Evolutionary conservation across 176 grass and related monocot genomes (phyloP), one percentile per base, ranked within the genome.

Genomic region (Paspalum notatum): DNA sequence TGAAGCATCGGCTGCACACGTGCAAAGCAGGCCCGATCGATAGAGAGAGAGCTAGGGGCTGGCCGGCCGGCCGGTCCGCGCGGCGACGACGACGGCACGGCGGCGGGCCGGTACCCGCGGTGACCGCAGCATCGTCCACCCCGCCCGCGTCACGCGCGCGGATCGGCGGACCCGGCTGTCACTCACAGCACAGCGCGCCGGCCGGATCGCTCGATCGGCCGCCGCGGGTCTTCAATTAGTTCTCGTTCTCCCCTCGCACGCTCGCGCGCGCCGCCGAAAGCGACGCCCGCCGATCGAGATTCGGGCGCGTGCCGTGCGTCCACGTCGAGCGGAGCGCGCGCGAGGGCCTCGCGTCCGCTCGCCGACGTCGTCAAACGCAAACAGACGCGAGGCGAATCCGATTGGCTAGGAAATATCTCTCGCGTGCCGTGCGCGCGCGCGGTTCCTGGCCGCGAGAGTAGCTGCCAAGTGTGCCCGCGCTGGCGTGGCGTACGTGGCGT

Each of bases 1-100:
- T 43, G 82, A 89, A 89, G 87, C 87, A 89, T 82, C 87, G 11
- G 82, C 78, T 85, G 25, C 71, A 42, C 80, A 80, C 82, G 75
- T 83, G 80, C 53, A 24, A 32, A 32, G 32, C n/a, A n/a, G n/a
- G n/a, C n/a, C n/a, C n/a, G n/a, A n/a, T n/a, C n/a, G n/a, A n/a
- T n/a, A n/a, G n/a, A n/a, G n/a, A n/a, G n/a, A n/a, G n/a, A 3
- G 81, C 32, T 0, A 12, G 41, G 20, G 50, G 69, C 14, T 39
- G 58, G 63, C 46, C n/a, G 16, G 52, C 49, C 15, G 47, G 18
- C 18, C 56, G 55, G 79, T 77, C 72, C 25, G 80, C 73, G 53
- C 59, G 53, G 70, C 41, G 47, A 68, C 64, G 77, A 85, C 27
- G 87, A 76, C 87, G 77, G 71, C 76, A 58, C 66, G 37, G 59